Conservation (phyloP, 2,329 filamentous ascomycete genomes). For the Akanthomyces muscarius region DNA sequence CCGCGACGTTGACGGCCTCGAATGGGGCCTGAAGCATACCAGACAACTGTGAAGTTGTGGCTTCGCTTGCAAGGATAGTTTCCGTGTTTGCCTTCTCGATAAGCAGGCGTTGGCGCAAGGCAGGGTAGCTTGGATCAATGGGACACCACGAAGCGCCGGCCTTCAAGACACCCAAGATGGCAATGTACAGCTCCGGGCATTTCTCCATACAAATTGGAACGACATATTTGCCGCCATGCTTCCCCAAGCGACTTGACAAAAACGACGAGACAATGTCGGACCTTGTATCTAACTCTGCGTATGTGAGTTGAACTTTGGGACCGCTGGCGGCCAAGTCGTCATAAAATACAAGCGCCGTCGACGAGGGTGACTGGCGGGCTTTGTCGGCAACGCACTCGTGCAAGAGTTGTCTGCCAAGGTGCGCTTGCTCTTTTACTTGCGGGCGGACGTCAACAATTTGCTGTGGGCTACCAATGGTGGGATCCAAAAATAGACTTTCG, state of each 20-base stretch:
- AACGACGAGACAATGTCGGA: neutral
- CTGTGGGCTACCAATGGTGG: neutral
- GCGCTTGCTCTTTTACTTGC: neutral
- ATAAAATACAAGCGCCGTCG: neutral
- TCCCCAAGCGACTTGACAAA: neutral
- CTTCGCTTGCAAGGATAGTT: neutral
- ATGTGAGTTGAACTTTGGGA: neutral
- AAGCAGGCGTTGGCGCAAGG: neutral
- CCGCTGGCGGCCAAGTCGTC: neutral
- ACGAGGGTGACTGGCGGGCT: neutral
- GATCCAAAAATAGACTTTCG: neutral
- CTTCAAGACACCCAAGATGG: conserved; percentile 1
- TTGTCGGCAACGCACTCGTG: conserved; percentile 4
- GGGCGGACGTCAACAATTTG: neutral
- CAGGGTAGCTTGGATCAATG: conserved; percentile 1
- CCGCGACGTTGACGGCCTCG: neutral
- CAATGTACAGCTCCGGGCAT: conserved; percentile 5
- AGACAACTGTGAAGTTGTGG: neutral
- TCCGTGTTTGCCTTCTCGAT: conserved; percentile 4
- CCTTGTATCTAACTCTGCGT: neutral
- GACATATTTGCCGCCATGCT: neutral
- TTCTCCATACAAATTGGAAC: conserved; percentile 11
- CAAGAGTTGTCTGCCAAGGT: neutral
- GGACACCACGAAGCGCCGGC: conserved; percentile 4
- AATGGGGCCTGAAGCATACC: neutral